Percentiles rank a stretch among this genome's conserved stretches.
phyloP scores from a whole-genome alignment of 2,329 filamentous ascomycete species.

The Alternaria arbusti region DNA sequence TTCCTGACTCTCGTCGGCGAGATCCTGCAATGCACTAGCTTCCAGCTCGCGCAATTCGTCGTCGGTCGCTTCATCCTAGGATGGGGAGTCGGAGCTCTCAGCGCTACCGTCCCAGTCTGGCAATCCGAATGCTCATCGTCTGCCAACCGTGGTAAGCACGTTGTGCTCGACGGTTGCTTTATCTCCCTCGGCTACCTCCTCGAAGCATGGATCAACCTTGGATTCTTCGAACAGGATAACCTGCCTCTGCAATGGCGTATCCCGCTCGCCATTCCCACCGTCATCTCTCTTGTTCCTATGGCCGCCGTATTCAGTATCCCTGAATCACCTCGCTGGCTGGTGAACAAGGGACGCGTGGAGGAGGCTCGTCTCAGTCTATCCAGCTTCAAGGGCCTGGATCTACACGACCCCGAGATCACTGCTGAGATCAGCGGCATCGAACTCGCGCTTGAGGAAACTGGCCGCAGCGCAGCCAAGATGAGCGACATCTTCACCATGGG shows the following conservation, averaged over 20 bases:
- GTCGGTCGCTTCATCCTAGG: constrained; percentile 55
- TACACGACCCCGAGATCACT: constrained; percentile 62
- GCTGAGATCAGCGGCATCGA: constrained; percentile 67
- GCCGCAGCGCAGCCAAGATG: constrained; percentile 68
- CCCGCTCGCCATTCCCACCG: constrained; percentile 69
- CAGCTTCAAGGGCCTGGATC: constrained; percentile 48
- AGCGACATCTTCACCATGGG: constrained; percentile 59
- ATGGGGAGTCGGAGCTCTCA: constrained; percentile 53
- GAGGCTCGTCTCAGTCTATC: constrained; percentile 63
- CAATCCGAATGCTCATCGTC: constrained; percentile 50
- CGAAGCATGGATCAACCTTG: constrained; percentile 58
- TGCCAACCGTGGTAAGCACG: constrained; percentile 50
- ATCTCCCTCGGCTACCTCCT: constrained; percentile 55
- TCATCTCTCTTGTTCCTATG: constrained; percentile 62
- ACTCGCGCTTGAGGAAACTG: constrained; percentile 57
- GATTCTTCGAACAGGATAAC: constrained; percentile 64
- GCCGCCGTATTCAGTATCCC: constrained; percentile 69
- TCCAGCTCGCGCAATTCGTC: constrained; percentile 55
- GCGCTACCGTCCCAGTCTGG: constrained; percentile 56
- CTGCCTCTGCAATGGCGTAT: constrained; percentile 70
- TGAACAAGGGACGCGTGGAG: constrained; percentile 69
- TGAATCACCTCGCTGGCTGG: constrained; percentile 72
- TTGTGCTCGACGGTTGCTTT: constrained; percentile 55
- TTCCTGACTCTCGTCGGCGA: constrained; percentile 52
- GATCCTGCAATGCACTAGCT: constrained; percentile 54